phyloP scores from a whole-genome alignment of 768 basidiomycete species.

The Grammothele lineata region DNA sequence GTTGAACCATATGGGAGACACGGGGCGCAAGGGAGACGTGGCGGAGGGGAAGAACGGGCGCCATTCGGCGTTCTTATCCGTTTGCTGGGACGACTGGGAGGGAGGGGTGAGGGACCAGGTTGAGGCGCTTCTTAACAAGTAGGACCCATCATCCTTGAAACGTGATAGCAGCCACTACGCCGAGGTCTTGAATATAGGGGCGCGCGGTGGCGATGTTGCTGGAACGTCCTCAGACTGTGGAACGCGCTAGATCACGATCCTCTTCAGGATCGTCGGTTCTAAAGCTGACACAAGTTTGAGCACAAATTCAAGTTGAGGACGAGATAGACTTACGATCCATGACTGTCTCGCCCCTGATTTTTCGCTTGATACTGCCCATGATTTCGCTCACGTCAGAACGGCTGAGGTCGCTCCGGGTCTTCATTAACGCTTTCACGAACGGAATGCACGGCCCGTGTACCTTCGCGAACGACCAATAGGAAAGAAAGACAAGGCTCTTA shows the following conservation, averaged over 20 bases:
- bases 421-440: slow-evolving; percentile 90
- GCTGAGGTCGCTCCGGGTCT: slow-evolving; percentile 86
- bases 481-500: slow-evolving; percentile 85
- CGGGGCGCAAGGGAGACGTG: slow-evolving; percentile 22
- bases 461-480: slow-evolving; percentile 92
- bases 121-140: slow-evolving; percentile 10
- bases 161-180: too few relatives aligned
- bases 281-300: slow-evolving; percentile 50
- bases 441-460: slow-evolving; percentile 89
- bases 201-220: too few relatives aligned
- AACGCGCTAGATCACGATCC: slow-evolving; percentile 68
- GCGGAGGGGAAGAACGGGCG: neutral
- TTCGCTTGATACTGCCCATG: slow-evolving; percentile 90
- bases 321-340: slow-evolving; percentile 62
- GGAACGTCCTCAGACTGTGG: too few relatives aligned
- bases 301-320: slow-evolving; percentile 9
- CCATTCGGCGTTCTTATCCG: slow-evolving; percentile 43
- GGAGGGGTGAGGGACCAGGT: slow-evolving; percentile 29
- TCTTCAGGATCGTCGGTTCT: slow-evolving; percentile 90
- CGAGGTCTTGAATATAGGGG: too few relatives aligned
- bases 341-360: slow-evolving; percentile 85
- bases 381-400: slow-evolving; percentile 84
- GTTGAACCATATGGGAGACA: slow-evolving; percentile 22
- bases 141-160: too few relatives aligned
- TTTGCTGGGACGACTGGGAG: slow-evolving; percentile 66